Conservation (phyloP, 768 basidiomycete species). For the Sporobolomyces phaffii region DNA sequence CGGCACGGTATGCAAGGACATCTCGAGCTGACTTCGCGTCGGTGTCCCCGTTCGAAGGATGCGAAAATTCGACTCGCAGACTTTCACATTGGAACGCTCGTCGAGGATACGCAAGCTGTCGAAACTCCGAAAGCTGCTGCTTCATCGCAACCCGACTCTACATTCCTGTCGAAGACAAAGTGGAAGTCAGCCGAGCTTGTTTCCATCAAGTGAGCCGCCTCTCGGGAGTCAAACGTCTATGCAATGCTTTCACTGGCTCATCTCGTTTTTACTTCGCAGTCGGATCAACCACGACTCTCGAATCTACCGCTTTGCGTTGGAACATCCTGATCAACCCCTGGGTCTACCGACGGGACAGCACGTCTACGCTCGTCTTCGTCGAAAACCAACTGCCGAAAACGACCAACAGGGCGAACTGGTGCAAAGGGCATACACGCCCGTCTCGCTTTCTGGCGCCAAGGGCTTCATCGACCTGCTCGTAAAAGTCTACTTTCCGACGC, state of each 20-base stretch:
- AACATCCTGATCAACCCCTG: conserved; percentile 49
- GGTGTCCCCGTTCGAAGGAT: conserved; percentile 44
- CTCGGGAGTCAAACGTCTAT: neutral
- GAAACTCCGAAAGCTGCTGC: neutral
- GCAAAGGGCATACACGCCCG: conserved; percentile 59
- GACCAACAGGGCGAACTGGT: conserved; percentile 51
- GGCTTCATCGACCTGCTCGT: conserved; percentile 56
- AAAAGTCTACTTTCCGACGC: conserved; percentile 45
- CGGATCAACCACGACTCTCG: conserved; percentile 53
- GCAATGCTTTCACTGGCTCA: neutral
- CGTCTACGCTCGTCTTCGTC: conserved; percentile 54
- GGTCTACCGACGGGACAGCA: conserved; percentile 61
- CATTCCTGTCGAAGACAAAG: conserved; percentile 51
- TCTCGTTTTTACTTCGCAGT: neutral
- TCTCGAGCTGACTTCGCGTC: too few species aligned
- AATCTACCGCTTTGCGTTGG: conserved; percentile 54
- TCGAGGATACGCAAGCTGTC: neutral
- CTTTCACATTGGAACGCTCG: conserved; percentile 56
- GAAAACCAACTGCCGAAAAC: conserved; percentile 43
- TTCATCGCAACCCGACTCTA: conserved; percentile 19
- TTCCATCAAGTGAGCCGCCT: conserved; percentile 42
- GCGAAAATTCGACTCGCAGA: conserved; percentile 52
- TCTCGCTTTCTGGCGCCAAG: conserved; percentile 50
- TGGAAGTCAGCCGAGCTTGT: conserved; percentile 54
- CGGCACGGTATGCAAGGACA: too few species aligned